These are phyloP conservation scores for Microcyclosporella mali DNA, from an alignment of 2,329 filamentous ascomycete species.

Conservation along the genomic window DNA sequence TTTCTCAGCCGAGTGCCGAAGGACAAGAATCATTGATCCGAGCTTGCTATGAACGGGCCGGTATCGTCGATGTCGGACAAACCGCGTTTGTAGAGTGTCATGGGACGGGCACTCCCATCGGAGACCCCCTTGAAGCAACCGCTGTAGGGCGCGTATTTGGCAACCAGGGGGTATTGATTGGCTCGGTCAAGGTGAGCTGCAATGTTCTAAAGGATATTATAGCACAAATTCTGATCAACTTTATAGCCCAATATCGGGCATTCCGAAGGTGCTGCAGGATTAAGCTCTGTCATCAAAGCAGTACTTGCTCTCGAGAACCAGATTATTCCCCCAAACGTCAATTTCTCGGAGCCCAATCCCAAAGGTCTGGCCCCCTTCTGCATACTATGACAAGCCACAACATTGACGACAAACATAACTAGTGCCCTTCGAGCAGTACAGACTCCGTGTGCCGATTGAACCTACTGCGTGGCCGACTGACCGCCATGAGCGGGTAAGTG, in stretches of 20 bases:
- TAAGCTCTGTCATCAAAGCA: constrained; percentile 12
- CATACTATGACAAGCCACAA: constrained; percentile 26
- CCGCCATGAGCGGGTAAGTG: constrained; percentile 7
- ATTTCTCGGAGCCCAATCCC: constrained; percentile 20
- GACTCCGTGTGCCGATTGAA: constrained; percentile 3
- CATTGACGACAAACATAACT: constrained; percentile 5
- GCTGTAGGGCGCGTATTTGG: not conserved
- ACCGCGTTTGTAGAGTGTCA: constrained; percentile 13
- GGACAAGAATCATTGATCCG: constrained; percentile 15
- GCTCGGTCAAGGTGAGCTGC: no score
- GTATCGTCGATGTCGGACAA: not conserved
- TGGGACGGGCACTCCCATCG: constrained; percentile 6
- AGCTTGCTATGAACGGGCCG: constrained; percentile 8
- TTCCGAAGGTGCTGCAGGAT: constrained; percentile 8
- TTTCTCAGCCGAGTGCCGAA: constrained; percentile 11
- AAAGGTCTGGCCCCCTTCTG: constrained; percentile 16
- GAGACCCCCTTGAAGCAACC: constrained; percentile 5
- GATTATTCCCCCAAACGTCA: constrained; percentile 21
- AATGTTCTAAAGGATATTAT: no score
- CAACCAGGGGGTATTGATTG: not conserved
- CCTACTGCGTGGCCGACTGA: constrained; percentile 27
- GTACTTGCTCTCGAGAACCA: constrained; percentile 21
- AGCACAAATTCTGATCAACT: no score
- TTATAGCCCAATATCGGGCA: constrained; percentile 16
- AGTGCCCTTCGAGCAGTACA: not conserved